Percentiles rank a stretch among this genome's conserved stretches.
phyloP scores from a whole-genome alignment of 1,139 yeast genomes.

The Saccharomyces hybrid region DNA sequence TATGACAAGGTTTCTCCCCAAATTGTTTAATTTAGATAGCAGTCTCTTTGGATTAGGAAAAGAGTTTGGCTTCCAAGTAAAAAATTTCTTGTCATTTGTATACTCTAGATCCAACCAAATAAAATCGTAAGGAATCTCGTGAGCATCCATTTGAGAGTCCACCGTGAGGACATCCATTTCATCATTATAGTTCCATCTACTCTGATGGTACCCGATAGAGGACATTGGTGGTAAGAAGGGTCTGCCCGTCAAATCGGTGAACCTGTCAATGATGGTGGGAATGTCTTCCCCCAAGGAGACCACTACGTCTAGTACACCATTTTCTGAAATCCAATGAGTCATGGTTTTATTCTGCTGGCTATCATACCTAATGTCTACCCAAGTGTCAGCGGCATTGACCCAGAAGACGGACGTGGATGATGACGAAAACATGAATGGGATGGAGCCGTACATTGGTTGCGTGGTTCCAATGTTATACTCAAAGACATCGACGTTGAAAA shows the following conservation, averaged over 20 bases:
- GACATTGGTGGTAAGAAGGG: conserved; percentile 71
- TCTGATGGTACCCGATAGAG: conserved; percentile 87
- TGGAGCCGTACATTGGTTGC: conserved; percentile 90
- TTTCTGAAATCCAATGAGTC: conserved; percentile 93
- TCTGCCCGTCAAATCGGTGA: conserved; percentile 69
- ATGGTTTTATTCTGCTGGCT: conserved; percentile 18
- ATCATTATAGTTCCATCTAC: conserved; percentile 94
- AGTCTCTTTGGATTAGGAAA: conserved; percentile 71
- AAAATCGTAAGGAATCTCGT: conserved; percentile 78
- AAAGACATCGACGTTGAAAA: conserved; percentile 88
- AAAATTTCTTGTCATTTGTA: conserved; percentile 76
- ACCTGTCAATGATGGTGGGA: conserved; percentile 56
- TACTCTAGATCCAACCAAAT: conserved; percentile 96
- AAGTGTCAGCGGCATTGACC: conserved; percentile 92
- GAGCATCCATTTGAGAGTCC: conserved; percentile 58
- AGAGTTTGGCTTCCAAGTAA: conserved; percentile 74
- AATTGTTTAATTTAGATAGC: conserved; percentile 54
- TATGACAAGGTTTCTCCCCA: conserved; percentile 76
- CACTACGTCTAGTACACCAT: conserved; percentile 72
- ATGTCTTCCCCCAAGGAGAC: conserved; percentile 52
- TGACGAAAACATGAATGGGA: conserved; percentile 68
- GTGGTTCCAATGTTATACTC: conserved; percentile 80
- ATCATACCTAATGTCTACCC: conserved; percentile 58
- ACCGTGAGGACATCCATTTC: conserved; percentile 75
- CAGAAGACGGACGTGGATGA: conserved; percentile 75